Evolutionary conservation across 1,284 basidiomycete genomes (phyloP), one percentile per base, ranked within the genome.

Genomic region (Cryptococcus depauperatus): DNA sequence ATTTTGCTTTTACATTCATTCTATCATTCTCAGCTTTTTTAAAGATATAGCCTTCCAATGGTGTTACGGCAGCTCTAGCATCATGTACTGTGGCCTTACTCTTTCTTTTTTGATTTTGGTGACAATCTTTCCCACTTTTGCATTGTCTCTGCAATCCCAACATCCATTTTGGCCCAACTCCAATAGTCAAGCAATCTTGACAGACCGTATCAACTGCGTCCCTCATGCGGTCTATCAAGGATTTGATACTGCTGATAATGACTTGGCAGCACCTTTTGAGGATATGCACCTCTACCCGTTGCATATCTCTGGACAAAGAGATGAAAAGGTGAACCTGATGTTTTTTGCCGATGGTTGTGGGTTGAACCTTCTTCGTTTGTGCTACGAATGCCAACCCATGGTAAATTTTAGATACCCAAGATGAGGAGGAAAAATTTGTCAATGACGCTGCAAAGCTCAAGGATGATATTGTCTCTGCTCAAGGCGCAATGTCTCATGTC

Each of bases 331-430:
- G 11, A 80, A 87, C 64, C 69, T 88, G 8, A 79, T 84, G 8
- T 87, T 88, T 72, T 87, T 89, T 64, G 75, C 79, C 0, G 86
- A 90, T 56, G 85, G 86, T 25, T 88, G 85, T 88, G 63, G 59
- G 83, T 75, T 18, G 11, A 19, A 18, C 6, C 28, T 5, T 21
- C 21, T 34, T 4, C 13, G 18, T 21, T n/a, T n/a, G n/a, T n/a
- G n/a, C n/a, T n/a, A n/a, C n/a, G n/a, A n/a, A n/a, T n/a, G n/a
- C n/a, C 5, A 3, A 25, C 16, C 29, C 22, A 29, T 2, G 9
- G 18, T 10, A 4, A 18, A 22, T 3, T 13, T 3, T 27, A 88
- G 85, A 89, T 61, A 74, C 79, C 1, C 32, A 37, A 7, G 68
- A 73, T 7, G 84, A 90, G 61, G 72, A 76, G 35, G 70, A 65